phyloP scores from a whole-genome alignment of 108 stramenopile species.

The Skeletonema menzelii region DNA sequence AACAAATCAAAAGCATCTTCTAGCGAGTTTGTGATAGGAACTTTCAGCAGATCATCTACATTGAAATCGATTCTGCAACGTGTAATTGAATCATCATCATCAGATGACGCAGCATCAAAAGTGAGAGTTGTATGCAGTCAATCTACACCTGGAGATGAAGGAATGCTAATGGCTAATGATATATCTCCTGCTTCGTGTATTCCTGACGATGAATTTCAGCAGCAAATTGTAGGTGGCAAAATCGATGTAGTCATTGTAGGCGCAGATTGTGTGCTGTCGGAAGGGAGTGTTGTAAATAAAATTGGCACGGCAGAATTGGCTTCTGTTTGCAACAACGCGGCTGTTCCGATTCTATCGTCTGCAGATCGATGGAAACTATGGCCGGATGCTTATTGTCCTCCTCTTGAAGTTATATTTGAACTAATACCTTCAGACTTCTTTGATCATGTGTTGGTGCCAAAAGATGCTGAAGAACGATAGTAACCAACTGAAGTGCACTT shows the following conservation, averaged over 20 bases:
- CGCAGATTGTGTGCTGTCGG: constrained; percentile 46
- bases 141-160: constrained; percentile 54
- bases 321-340: constrained; percentile 3
- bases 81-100: constrained; percentile 9
- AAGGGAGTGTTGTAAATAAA: constrained; percentile 49
- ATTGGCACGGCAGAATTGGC: constrained; percentile 42
- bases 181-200: constrained; percentile 25
- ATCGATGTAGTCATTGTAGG: constrained; percentile 46
- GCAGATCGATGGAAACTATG: constrained; percentile 57
- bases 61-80: constrained; percentile 25
- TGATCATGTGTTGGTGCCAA: constrained; percentile 28
- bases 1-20: background rate
- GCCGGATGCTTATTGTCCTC: constrained; percentile 55
- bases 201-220: constrained; percentile 30
- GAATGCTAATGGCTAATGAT: constrained; percentile 55
- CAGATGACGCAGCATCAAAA: background rate
- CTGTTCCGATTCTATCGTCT: constrained; percentile 40
- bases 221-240: constrained; percentile 18
- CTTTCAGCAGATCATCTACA: constrained; percentile 57
- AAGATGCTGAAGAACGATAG: background rate
- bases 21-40: constrained; percentile 33
- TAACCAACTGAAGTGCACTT: background rate
- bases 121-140: constrained; percentile 42
- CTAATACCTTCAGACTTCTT: constrained; percentile 30
- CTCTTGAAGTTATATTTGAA: constrained; percentile 58